Evolutionary conservation across 1,284 basidiomycete genomes (phyloP).

Genomic region (Ustilago curta): DNA sequence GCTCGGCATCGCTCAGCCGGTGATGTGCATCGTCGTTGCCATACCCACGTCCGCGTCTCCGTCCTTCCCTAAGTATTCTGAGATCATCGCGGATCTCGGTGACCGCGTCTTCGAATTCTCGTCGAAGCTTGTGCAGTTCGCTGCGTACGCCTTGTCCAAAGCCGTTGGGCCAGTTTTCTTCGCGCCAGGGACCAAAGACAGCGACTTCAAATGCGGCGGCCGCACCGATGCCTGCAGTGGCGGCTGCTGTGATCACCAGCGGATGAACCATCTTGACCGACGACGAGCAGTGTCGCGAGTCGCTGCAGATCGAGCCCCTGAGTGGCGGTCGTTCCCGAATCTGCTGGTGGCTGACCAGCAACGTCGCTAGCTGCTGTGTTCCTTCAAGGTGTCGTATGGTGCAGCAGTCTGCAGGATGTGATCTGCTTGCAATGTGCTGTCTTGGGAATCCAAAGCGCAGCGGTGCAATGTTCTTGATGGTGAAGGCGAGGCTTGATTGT

Average conservation of each 20-base stretch:
- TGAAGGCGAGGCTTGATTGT: not conserved
- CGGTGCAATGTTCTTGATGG: not conserved
- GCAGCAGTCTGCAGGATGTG: not conserved
- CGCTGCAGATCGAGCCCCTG: not conserved
- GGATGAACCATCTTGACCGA: conserved; percentile 50
- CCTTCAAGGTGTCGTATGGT: not conserved
- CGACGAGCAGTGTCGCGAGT: not conserved
- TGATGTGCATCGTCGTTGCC: conserved; percentile 4
- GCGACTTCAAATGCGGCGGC: conserved; percentile 57
- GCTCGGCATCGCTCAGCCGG: conserved; percentile 41
- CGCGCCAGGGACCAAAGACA: conserved; percentile 58
- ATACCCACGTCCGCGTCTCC: conserved; percentile 7
- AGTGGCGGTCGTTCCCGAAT: conserved; percentile 1
- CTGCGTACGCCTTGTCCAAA: conserved; percentile 42
- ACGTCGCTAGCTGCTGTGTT: not conserved
- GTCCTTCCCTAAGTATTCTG: conserved; percentile 17
- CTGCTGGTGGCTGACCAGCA: not conserved
- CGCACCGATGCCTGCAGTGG: conserved; percentile 49
- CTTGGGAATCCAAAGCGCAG: not conserved
- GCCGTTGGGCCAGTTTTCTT: conserved; percentile 57
- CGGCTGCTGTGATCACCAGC: conserved; percentile 53
- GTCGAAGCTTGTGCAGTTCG: conserved; percentile 43
- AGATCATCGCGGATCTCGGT: conserved; percentile 37
- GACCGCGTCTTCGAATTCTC: conserved; percentile 44
- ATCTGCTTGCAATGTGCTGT: not conserved